Conservation (phyloP, 345 rosid genomes). For the Schrenkiella parvula region DNA sequence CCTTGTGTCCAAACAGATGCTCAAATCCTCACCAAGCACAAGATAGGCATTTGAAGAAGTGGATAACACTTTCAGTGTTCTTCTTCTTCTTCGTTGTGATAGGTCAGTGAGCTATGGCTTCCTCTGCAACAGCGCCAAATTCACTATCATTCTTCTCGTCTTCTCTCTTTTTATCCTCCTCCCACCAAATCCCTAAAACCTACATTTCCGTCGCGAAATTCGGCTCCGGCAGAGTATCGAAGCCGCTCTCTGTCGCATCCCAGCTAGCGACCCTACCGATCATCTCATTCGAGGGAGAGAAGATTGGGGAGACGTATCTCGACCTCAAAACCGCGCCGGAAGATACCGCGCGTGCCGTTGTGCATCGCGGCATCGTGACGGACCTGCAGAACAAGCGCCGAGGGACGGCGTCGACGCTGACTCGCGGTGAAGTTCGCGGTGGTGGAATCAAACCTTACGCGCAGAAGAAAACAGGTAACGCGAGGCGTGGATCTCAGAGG, state of each 20-base stretch:
- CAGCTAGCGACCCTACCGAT: conserved; percentile 63
- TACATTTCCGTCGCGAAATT: conserved; percentile 21
- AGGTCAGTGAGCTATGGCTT: conserved; percentile 40
- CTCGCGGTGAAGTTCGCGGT: conserved; percentile 87
- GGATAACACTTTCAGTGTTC: conserved; percentile 30
- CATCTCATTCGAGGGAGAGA: conserved; percentile 77
- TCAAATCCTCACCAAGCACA: not conserved
- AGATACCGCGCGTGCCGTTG: conserved; percentile 82
- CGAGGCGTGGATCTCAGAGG: conserved; percentile 68
- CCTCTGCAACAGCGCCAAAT: conserved; percentile 34
- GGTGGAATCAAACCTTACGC: conserved; percentile 86
- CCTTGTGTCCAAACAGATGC: conserved; percentile 17
- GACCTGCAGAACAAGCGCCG: conserved; percentile 87
- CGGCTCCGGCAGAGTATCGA: conserved; percentile 19
- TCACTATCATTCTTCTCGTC: conserved; percentile 59
- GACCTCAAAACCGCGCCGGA: conserved; percentile 80
- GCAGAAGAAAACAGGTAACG: conserved; percentile 87
- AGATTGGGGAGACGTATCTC: conserved; percentile 71
- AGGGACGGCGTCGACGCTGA: conserved; percentile 87
- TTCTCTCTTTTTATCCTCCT: conserved; percentile 42
- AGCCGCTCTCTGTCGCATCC: conserved; percentile 45
- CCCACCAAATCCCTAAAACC: conserved; percentile 27
- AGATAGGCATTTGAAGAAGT: conserved; percentile 29
- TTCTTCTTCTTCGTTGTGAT: conserved; percentile 17
- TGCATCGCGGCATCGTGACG: conserved; percentile 77